phyloP scores from a whole-genome alignment of 192 early-diverging fungal genomes.

The Diversispora epigaea region DNA sequence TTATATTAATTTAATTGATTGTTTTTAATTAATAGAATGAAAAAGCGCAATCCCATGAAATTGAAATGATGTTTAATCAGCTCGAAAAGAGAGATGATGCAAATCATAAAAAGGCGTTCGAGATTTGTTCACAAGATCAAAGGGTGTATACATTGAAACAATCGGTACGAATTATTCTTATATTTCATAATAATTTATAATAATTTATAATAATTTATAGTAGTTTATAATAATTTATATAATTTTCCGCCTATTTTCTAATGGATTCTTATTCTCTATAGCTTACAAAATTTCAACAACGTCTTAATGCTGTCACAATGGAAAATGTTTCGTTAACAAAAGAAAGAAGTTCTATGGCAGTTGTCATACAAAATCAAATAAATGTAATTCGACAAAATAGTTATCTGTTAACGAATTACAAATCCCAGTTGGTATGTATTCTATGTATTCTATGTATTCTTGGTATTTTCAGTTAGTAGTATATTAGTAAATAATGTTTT shows the following conservation, averaged over 20 bases:
- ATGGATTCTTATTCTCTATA: constrained; percentile 9
- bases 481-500: neutral
- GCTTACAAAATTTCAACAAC: constrained; percentile 19
- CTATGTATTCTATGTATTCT: neutral
- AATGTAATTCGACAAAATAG: constrained; percentile 15
- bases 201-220: no score
- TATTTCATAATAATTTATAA: neutral
- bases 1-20: neutral
- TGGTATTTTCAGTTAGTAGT: neutral
- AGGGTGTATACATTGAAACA: neutral
- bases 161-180: neutral
- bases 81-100: neutral
- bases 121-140: neutral
- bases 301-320: constrained; percentile 7
- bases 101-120: neutral
- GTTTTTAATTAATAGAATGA: neutral
- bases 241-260: neutral
- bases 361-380: constrained; percentile 5
- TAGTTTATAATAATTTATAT: neutral
- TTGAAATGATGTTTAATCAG: neutral
- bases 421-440: constrained; percentile 22
- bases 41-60: neutral
- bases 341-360: constrained; percentile 10
- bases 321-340: constrained; percentile 29
- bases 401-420: constrained; percentile 20